Evolutionary conservation across 108 stramenopile genomes (phyloP).

Genomic region (Skeletonema menzelii): DNA sequence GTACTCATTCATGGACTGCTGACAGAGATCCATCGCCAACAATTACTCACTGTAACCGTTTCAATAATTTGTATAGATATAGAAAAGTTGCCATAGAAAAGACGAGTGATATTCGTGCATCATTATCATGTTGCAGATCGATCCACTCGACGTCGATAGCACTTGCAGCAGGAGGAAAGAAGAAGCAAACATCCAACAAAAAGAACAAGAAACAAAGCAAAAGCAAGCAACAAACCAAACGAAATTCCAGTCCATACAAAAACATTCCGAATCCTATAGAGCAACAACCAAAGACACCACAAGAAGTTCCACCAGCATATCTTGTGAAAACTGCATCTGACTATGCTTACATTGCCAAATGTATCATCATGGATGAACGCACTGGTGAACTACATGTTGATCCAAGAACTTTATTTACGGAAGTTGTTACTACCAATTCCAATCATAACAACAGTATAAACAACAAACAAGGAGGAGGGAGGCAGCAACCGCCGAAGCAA

Average conservation of each 20-base stretch:
- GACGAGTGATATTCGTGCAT: neutral
- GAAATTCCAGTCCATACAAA: neutral
- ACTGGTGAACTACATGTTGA: slow-evolving; percentile 41
- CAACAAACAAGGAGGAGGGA: slow-evolving; percentile 9
- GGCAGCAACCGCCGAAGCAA: neutral
- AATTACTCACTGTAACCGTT: neutral
- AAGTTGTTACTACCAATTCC: neutral
- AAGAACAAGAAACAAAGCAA: neutral
- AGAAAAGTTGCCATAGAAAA: neutral
- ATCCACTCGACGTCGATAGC: neutral
- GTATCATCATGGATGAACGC: slow-evolving; percentile 32
- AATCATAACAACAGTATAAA: neutral
- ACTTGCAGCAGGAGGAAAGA: neutral
- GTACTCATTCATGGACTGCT: neutral
- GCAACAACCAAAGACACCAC: neutral
- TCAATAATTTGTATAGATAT: neutral
- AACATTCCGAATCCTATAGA: slow-evolving; percentile 15
- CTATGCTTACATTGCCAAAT: slow-evolving; percentile 41
- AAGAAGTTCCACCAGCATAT: slow-evolving; percentile 34
- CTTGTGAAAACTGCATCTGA: slow-evolving; percentile 33
- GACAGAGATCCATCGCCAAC: neutral
- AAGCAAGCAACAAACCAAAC: neutral
- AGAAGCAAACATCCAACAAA: neutral
- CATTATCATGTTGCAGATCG: neutral
- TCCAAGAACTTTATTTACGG: slow-evolving; percentile 36